Percentiles rank a stretch among this genome's conserved stretches.
These are phyloP conservation scores for Candida mesenterica DNA, from an alignment of 1,139 yeast genomes.

Conservation along the genomic window DNA sequence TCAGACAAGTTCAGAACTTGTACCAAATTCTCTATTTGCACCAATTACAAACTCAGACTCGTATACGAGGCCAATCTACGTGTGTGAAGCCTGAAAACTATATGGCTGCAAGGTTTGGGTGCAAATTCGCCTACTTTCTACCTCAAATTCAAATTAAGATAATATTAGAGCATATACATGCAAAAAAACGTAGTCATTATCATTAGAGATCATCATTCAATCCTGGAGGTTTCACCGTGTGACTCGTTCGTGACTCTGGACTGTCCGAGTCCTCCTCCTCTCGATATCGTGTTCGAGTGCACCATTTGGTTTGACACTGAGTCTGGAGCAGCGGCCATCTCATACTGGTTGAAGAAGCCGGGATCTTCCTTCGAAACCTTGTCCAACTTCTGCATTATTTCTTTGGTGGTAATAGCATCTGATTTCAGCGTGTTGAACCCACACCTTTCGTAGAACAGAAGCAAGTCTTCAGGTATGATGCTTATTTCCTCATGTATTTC, in stretches of 20 bases:
- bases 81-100: no score
- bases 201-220: slow-evolving; percentile 8
- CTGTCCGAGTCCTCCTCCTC: slow-evolving; percentile 24
- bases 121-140: no score
- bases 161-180: no score
- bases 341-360: slow-evolving; percentile 25
- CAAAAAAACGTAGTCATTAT: slow-evolving; percentile 1
- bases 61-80: no score
- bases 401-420: slow-evolving; percentile 32
- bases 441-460: slow-evolving; percentile 37
- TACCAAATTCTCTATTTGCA: no score
- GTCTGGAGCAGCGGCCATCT: slow-evolving; percentile 19
- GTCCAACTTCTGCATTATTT: slow-evolving; percentile 35
- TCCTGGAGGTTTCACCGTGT: slow-evolving; percentile 25
- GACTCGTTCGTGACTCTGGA: slow-evolving; percentile 30
- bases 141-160: neutral
- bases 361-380: slow-evolving; percentile 33
- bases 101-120: no score
- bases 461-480: slow-evolving; percentile 63
- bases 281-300: slow-evolving; percentile 31
- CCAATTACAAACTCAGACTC: no score
- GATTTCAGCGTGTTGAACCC: slow-evolving; percentile 24
- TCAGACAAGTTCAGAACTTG: no score
- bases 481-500: slow-evolving; percentile 81
- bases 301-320: slow-evolving; percentile 28